These are phyloP conservation scores for Globisporangium paddicum DNA, from an alignment of 352 stramenopile species.

Conservation along the genomic window DNA sequence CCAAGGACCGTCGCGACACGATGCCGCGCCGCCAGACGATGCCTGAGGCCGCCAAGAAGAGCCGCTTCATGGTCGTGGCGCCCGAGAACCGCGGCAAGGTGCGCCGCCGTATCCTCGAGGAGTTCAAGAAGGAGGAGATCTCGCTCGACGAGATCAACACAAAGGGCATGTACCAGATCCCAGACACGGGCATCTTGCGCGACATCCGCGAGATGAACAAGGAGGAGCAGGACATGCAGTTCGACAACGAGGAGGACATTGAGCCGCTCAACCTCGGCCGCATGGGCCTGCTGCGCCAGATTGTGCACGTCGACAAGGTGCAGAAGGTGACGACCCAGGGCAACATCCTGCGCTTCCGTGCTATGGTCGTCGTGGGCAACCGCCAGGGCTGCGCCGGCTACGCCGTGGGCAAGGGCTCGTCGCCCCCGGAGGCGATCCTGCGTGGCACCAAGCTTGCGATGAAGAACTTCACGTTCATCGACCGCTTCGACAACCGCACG, in stretches of 20 bases:
- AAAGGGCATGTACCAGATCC: slow-evolving; percentile 39
- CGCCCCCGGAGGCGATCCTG: slow-evolving; percentile 83
- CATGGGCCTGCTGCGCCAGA: slow-evolving; percentile 69
- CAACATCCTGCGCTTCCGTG: slow-evolving; percentile 91
- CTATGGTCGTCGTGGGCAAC: slow-evolving; percentile 93
- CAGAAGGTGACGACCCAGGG: slow-evolving; percentile 90
- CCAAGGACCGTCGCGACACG: slow-evolving; percentile 53
- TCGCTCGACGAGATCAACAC: slow-evolving; percentile 51
- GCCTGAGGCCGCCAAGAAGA: slow-evolving; percentile 70
- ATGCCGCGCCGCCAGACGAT: slow-evolving; percentile 66
- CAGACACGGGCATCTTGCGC: slow-evolving; percentile 50
- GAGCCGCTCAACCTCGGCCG: slow-evolving; percentile 60
- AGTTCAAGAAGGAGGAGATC: slow-evolving; percentile 75
- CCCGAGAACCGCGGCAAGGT: slow-evolving; percentile 76
- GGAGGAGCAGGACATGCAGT: slow-evolving; percentile 68
- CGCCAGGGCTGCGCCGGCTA: slow-evolving; percentile 91
- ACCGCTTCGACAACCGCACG: slow-evolving; percentile 90
- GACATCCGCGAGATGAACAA: slow-evolving; percentile 69
- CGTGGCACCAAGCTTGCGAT: slow-evolving; percentile 88
- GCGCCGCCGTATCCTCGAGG: slow-evolving; percentile 68
- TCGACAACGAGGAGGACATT: slow-evolving; percentile 57
- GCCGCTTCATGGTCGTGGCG: slow-evolving; percentile 63
- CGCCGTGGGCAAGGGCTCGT: slow-evolving; percentile 90
- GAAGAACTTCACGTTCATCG: slow-evolving; percentile 94
- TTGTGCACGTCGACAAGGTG: slow-evolving; percentile 80